Evolutionary conservation across 2,329 filamentous ascomycete genomes (phyloP), one percentile per base, ranked within the genome.

Genomic region (Trichoderma guizhouense): DNA sequence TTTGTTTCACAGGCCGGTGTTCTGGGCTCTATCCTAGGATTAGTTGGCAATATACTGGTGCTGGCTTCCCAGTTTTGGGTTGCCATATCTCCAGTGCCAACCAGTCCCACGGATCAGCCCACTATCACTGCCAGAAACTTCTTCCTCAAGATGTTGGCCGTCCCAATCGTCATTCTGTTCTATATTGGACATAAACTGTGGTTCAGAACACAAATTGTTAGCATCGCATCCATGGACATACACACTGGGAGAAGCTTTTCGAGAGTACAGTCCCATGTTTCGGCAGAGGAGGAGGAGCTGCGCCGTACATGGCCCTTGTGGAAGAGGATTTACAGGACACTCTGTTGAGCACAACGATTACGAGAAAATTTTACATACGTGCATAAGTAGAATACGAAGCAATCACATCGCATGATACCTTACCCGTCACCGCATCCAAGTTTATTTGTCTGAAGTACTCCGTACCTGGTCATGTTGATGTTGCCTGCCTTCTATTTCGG

Each of bases 231-330:
- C 4, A 69, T 61, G 36, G 66, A 69, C 11, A 47, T 69, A 2
- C 28, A 69, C 28, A 60, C 66, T 12, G 66, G 66, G 7, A 30
- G 53, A 21, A 69, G 28, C 3, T 69, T 51, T 32, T 69, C 66
- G 14, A 51, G 66, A 34, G 36, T 69, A 1, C 66, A 68, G 18
- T 11, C 65, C 18, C 15, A 43, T 43, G 39, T 58, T 11, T 47
- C 65, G 2, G 12, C 12, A 11, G 65, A 68, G 14, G 65, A 68
- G 24, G 34, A 58, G 7, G 65, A 58, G 6, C 12, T 43, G 24
- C 65, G 65, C 7, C 36, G 53, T 43, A 30, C 53, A n/a, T 68
- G 65, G 65, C 65, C 65, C n/a, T 24, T 68, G n/a, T 68, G 65
- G 65, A 68, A 68, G 26, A 58, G 53, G 24, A 68, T 68, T 8